Evolutionary conservation across 129 eudicot species (phyloP).

Genomic region (Flaveria linearis): DNA sequence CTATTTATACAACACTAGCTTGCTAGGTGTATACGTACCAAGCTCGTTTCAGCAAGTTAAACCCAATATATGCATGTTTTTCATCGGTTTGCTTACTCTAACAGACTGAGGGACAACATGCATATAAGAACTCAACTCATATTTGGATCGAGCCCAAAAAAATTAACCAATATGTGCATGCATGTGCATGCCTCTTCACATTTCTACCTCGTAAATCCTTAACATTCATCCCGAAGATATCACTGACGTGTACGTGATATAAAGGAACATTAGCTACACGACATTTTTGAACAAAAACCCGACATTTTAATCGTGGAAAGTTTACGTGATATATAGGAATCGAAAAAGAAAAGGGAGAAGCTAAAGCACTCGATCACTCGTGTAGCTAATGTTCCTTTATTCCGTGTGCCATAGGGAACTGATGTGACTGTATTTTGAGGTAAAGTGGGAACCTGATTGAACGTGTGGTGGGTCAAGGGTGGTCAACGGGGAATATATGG

Average conservation of each 20-base stretch:
- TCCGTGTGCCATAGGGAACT: slow-evolving; percentile 24
- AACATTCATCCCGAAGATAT: not conserved
- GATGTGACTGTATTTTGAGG: slow-evolving; percentile 25
- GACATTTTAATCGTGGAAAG: not conserved
- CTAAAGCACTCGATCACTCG: slow-evolving; percentile 27
- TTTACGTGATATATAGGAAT: slow-evolving; percentile 3
- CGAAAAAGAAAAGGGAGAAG: slow-evolving; percentile 29
- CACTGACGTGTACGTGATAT: slow-evolving; percentile 1
- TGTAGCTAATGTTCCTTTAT: slow-evolving; percentile 36
- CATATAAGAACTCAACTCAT: not conserved
- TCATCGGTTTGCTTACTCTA: no score
- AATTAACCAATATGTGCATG: slow-evolving; percentile 24
- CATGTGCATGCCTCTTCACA: slow-evolving; percentile 30
- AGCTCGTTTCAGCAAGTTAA: no score
- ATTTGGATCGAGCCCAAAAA: not conserved
- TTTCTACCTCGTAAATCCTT: slow-evolving; percentile 26
- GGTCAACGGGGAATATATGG: slow-evolving; percentile 17
- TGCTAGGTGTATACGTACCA: not conserved
- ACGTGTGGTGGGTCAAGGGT: slow-evolving; percentile 26
- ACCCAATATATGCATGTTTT: no score
- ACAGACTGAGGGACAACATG: not conserved
- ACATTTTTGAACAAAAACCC: not conserved
- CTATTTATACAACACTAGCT: not conserved
- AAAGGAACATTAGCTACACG: no score
- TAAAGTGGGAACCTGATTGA: slow-evolving; percentile 32